Base-by-base conservation (phyloP, 805 yeast genomes). In the Metschnikowia kofuensis region DNA sequence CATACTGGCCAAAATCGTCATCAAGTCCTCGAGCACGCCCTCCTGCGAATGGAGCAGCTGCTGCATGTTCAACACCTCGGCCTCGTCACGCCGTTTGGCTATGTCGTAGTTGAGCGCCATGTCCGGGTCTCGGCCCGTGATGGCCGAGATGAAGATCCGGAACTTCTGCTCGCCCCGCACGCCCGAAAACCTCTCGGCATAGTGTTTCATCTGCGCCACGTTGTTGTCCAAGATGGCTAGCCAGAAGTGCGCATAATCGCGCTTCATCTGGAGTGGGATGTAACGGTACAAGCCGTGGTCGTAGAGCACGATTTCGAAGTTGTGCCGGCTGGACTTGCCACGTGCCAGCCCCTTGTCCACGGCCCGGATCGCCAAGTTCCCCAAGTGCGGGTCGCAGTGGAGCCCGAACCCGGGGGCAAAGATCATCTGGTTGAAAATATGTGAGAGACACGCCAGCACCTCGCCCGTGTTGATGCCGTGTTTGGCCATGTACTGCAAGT, bases 381-480 rank as follows among this genome's bases (percentile, higher is more conserved):
- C 99, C 10, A 96, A 96, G 65, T 94, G 99, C 1, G 99, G 99
- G 65, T 94, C 99, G 70, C 99, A 94, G 65, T 94, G 99, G 38
- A 94, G 79, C 0, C 92, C 89, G 21, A 89, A 96, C 28, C 83
- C 84, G 0, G 97, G 96, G 2, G 95, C 85, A 71, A 94, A 94
- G 37, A 94, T 89, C 99, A 94, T 94, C 61, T 83, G 84, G 70
- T 92, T 89, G 74, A 94, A 94, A 29, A 89, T 84, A 58, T 92
- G 96, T 0, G 97, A 83, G 35, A 94, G 74, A 63, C 97, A 92
- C 7, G 84, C 70, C 2, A 95, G 84, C 8, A 94, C 96, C 53
- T 87, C 87, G 0, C 85, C 79, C 26, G 95, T 72, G 16, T 87
- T 80, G 42, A 94, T 89, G 35, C 78, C 59, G 61, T 89, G 74